phyloP scores from a whole-genome alignment of 768 basidiomycete species.

The Suillus clintonianus region DNA sequence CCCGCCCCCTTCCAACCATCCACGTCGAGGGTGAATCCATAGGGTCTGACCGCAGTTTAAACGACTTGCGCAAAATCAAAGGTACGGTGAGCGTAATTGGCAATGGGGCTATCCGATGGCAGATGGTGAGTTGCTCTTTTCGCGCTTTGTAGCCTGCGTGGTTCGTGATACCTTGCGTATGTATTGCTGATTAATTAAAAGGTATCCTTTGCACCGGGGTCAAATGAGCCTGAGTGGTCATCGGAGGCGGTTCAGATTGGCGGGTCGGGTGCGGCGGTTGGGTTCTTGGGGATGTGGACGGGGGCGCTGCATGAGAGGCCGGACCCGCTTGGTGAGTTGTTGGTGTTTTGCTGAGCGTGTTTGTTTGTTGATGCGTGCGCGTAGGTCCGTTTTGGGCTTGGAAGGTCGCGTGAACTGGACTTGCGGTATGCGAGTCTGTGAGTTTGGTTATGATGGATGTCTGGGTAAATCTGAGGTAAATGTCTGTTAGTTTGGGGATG shows the following conservation, averaged over 20 bases:
- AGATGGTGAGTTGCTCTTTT: constrained; percentile 37
- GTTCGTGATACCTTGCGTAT: not conserved
- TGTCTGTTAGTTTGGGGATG: too few relatives aligned
- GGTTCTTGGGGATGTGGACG: constrained; percentile 59
- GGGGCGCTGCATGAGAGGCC: constrained; percentile 46
- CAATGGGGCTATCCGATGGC: constrained; percentile 55
- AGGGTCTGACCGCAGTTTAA: constrained; percentile 36
- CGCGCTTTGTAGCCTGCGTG: not conserved
- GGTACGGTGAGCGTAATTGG: constrained; percentile 52
- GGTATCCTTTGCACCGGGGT: constrained; percentile 33
- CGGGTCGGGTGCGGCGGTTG: constrained; percentile 51
- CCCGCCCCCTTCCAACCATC: constrained; percentile 48
- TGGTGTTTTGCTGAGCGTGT: not conserved
- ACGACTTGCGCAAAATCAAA: constrained; percentile 35
- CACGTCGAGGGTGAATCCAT: constrained; percentile 48
- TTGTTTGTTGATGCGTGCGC: not conserved
- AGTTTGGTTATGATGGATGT: not conserved
- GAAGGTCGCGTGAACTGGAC: constrained; percentile 36
- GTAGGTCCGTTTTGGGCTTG: constrained; percentile 47
- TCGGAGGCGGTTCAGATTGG: constrained; percentile 62
- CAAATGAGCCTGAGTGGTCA: constrained; percentile 46
- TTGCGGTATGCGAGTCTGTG: not conserved
- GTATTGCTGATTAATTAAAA: constrained; percentile 14
- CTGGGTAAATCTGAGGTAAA: too few relatives aligned
- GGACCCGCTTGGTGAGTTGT: constrained; percentile 44